These are phyloP conservation scores for Coniochaeta pulveracea DNA, from an alignment of 2,329 filamentous ascomycete genomes.

Conservation along the genomic window DNA sequence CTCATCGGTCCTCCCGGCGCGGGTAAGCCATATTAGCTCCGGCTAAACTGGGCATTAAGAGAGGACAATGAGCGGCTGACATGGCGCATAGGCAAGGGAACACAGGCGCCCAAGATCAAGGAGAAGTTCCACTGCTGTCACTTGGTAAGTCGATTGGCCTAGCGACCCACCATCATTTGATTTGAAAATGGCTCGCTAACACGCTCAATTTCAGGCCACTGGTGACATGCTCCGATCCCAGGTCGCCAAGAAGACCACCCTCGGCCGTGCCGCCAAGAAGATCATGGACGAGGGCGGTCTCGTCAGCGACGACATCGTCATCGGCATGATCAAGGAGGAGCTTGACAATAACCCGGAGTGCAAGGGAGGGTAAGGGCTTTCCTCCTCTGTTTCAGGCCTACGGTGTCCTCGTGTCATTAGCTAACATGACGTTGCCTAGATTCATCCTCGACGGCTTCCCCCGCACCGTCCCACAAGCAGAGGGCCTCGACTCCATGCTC, in stretches of 20 bases:
- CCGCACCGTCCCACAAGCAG: constrained; percentile 87
- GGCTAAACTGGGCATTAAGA: constrained; percentile 1
- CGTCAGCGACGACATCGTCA: constrained; percentile 97
- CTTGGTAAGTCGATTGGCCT: constrained; percentile 52
- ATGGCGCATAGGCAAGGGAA: constrained; percentile 73
- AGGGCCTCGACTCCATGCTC: constrained; percentile 92
- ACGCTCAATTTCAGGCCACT: constrained; percentile 56
- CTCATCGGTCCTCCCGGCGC: constrained; percentile 95
- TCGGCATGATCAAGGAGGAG: constrained; percentile 99
- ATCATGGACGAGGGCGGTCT: constrained; percentile 99
- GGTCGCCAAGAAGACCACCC: constrained; percentile 90
- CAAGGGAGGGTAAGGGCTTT: constrained; percentile 70
- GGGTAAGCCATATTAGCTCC: constrained; percentile 46
- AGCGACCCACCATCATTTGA: neutral
- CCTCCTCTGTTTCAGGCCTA: neutral
- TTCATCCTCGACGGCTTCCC: constrained; percentile 99
- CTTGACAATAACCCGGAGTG: constrained; percentile 90
- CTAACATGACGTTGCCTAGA: constrained; percentile 31
- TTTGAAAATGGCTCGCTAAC: no score
- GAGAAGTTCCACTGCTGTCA: constrained; percentile 97
- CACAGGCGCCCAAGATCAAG: constrained; percentile 95
- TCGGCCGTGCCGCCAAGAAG: constrained; percentile 97
- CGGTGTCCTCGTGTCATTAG: no score
- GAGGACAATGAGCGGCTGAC: neutral
- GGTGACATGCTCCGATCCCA: constrained; percentile 99